A percentile compares a stretch with the other conserved stretches of the same genome.
Conservation (phyloP, 805 yeast species). For the Cyberlindnera mrakii region DNA sequence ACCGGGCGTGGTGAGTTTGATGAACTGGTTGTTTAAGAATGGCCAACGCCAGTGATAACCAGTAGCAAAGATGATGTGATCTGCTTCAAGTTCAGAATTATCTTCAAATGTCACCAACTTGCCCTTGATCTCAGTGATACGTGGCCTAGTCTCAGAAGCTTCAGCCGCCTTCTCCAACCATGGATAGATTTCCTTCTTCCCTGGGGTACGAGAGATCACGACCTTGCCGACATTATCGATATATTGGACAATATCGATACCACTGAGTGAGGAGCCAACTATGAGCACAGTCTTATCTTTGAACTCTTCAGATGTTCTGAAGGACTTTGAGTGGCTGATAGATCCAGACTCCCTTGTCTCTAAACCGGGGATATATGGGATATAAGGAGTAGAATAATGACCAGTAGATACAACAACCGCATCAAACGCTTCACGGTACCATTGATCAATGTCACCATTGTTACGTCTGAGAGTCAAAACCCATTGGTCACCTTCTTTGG, state of each 20-base stretch:
- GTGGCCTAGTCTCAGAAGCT: conserved; percentile 3
- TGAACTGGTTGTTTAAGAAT: conserved; percentile 18
- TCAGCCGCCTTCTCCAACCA: conserved; percentile 4
- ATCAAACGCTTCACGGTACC: conserved; percentile 46
- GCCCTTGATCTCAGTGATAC: conserved; percentile 8
- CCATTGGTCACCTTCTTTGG: conserved; percentile 7
- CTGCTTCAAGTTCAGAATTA: conserved; percentile 39
- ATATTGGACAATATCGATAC: conserved; percentile 38
- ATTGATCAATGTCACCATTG: conserved; percentile 7
- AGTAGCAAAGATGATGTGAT: conserved; percentile 57
- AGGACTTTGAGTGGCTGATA: conserved; percentile 25
- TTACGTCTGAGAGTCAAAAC: conserved; percentile 29
- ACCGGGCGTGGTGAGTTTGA: conserved; percentile 23
- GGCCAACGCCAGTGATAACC: conserved; percentile 46
- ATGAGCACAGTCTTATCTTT: conserved; percentile 34
- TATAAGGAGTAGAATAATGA: conserved; percentile 47
- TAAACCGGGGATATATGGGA: conserved; percentile 47
- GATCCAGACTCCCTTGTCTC: conserved; percentile 31
- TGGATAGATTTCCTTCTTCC: conserved; percentile 4
- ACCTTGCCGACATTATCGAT: conserved; percentile 30
- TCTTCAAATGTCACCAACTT: conserved; percentile 33
- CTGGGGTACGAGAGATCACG: conserved; percentile 40
- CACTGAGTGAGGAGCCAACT: conserved; percentile 38
- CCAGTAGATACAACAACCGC: conserved; percentile 55
- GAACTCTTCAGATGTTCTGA: conserved; percentile 33